Percentiles rank a stretch among this genome's conserved stretches.
Evolutionary conservation across 2,329 filamentous ascomycete genomes (phyloP).

Genomic region (Didymosphaeria variabile): DNA sequence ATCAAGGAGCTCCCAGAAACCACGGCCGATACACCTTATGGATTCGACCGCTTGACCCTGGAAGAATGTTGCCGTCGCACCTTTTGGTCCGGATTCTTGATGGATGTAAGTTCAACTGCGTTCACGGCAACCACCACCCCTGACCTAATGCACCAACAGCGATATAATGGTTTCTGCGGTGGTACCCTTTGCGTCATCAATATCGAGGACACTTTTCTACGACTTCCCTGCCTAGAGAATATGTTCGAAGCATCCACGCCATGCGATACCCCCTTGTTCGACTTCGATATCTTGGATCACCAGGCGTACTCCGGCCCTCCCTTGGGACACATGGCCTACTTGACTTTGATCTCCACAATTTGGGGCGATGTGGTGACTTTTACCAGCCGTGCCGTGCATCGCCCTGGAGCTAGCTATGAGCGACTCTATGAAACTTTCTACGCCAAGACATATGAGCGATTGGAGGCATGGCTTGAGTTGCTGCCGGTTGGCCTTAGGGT

Average conservation of each 20-base stretch:
- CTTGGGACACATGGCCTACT: constrained; percentile 64
- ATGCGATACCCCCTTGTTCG: constrained; percentile 68
- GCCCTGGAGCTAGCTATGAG: constrained; percentile 54
- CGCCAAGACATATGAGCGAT: constrained; percentile 58
- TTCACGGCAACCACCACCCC: constrained; percentile 41
- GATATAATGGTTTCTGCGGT: constrained; percentile 67
- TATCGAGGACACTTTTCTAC: constrained; percentile 71
- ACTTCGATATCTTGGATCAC: constrained; percentile 59
- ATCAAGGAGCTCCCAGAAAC: constrained; percentile 55
- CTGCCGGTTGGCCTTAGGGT: constrained; percentile 63
- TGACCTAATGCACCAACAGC: constrained; percentile 50
- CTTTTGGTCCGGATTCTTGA: constrained; percentile 75
- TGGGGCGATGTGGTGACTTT: constrained; percentile 72
- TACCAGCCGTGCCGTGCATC: constrained; percentile 63
- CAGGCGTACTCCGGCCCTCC: constrained; percentile 43
- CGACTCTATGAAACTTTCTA: constrained; percentile 62
- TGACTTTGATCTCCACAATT: constrained; percentile 70
- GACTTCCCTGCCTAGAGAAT: constrained; percentile 69
- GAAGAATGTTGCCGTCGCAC: constrained; percentile 74
- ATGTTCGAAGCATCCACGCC: constrained; percentile 69
- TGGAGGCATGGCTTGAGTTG: constrained; percentile 67
- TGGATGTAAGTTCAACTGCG: constrained; percentile 64
- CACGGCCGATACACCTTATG: constrained; percentile 62
- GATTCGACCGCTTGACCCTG: constrained; percentile 65
- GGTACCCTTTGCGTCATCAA: constrained; percentile 65